A percentile compares a stretch with the other conserved stretches of the same genome.
Evolutionary conservation across 768 basidiomycete species (phyloP).

Genomic region (Hygrophorus russula): DNA sequence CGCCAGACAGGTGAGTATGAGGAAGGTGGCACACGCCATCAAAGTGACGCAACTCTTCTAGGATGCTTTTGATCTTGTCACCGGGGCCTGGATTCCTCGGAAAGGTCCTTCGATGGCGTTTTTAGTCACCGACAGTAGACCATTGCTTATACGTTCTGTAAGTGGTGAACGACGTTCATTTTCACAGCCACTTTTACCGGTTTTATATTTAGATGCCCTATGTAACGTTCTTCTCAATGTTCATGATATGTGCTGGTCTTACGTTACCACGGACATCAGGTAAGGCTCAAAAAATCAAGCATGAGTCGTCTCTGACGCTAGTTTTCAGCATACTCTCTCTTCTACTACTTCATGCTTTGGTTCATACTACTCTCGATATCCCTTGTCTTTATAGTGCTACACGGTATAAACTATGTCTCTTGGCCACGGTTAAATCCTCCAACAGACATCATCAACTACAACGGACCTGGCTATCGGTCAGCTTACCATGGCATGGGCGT

Average conservation of each 20-base stretch:
- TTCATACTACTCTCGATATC: conserved; percentile 50
- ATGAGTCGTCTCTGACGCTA: conserved; percentile 3
- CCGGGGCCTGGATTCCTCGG: conserved; percentile 83
- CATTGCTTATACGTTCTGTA: conserved; percentile 78
- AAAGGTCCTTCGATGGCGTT: conserved; percentile 63
- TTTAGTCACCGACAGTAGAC: conserved; percentile 66
- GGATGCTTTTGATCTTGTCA: conserved; percentile 93
- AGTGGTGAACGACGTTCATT: conserved; percentile 18
- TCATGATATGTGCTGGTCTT: conserved; percentile 81
- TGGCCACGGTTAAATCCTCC: conserved; percentile 86
- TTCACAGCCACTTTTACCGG: not conserved
- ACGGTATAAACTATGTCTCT: conserved; percentile 90
- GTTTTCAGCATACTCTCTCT: conserved; percentile 64
- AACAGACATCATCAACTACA: conserved; percentile 78
- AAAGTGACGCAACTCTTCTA: conserved; percentile 17
- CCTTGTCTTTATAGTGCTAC: conserved; percentile 60
- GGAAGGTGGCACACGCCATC: not conserved
- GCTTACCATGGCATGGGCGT: conserved; percentile 69
- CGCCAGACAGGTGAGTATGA: conserved; percentile 58
- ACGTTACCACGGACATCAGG: conserved; percentile 83
- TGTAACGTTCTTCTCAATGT: conserved; percentile 64
- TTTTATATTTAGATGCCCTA: conserved; percentile 61
- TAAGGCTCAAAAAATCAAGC: conserved; percentile 32
- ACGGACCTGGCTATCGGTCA: conserved; percentile 80
- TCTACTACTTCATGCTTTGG: conserved; percentile 82